Evolutionary conservation across 2,329 filamentous ascomycete species (phyloP).

Genomic region (Diaporthe sp.): DNA sequence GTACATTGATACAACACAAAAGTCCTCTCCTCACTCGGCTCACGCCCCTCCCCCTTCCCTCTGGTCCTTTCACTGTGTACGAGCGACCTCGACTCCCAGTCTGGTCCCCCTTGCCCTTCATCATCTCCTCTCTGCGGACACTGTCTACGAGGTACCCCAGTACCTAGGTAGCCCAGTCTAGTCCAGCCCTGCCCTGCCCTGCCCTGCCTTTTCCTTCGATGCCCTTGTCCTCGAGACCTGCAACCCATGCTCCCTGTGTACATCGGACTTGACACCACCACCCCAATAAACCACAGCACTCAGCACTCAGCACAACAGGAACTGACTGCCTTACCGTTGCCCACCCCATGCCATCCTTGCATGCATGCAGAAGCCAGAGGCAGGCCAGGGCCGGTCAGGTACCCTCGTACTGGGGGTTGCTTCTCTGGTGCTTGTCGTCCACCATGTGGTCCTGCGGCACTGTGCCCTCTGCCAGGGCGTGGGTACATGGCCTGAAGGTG

Average conservation of each 20-base stretch:
- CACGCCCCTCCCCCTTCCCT: background rate
- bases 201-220: background rate
- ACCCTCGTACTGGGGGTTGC: background rate
- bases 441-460: conserved; percentile 36
- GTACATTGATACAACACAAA: conserved; percentile 28
- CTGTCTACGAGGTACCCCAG: conserved; percentile 9
- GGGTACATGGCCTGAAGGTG: conserved; percentile 18
- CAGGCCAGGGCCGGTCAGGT: conserved; percentile 15
- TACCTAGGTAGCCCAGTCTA: background rate
- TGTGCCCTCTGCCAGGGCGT: conserved; percentile 37
- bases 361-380: background rate
- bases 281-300: background rate
- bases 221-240: conserved; percentile 11
- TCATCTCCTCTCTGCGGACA: conserved; percentile 21
- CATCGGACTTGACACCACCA: conserved; percentile 13
- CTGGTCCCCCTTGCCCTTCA: conserved; percentile 26
- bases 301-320: background rate
- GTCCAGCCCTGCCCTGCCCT: conserved; percentile 8
- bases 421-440: conserved; percentile 12
- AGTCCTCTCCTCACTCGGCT: background rate
- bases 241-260: background rate
- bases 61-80: background rate
- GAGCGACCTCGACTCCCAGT: background rate
- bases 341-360: conserved; percentile 23
- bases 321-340: conserved; percentile 37